Percentiles rank a stretch among this genome's conserved stretches.
Evolutionary conservation across 2,329 filamentous ascomycete genomes (phyloP).

Genomic region (Fusarium haematococcum): DNA sequence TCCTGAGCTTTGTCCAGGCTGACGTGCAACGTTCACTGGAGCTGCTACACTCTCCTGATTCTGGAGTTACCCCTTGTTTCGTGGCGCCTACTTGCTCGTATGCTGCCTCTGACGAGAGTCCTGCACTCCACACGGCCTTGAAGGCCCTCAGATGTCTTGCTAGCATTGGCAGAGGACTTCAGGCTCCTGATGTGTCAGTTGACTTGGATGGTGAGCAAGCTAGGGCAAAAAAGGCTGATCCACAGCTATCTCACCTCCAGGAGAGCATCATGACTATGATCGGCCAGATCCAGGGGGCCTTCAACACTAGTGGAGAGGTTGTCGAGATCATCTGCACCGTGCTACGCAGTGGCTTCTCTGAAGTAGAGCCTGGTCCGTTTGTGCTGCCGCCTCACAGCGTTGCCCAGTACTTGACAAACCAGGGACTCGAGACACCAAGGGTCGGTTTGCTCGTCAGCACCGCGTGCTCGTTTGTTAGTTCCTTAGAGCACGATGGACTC

Average conservation of each 20-base stretch:
- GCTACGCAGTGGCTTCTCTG: constrained; percentile 79
- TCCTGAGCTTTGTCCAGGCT: constrained; percentile 64
- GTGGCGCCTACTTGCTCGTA: constrained; percentile 41
- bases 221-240: constrained; percentile 10
- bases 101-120: constrained; percentile 54
- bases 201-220: constrained; percentile 69
- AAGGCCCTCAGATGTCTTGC: constrained; percentile 75
- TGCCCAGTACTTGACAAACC: constrained; percentile 73
- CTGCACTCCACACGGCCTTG: constrained; percentile 61
- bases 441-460: constrained; percentile 78
- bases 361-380: constrained; percentile 80
- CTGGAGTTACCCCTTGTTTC: constrained; percentile 38
- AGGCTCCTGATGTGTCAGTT: constrained; percentile 75
- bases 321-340: constrained; percentile 79
- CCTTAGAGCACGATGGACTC: constrained; percentile 60
- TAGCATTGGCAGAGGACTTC: constrained; percentile 78
- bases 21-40: constrained; percentile 58
- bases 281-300: constrained; percentile 60
- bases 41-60: constrained; percentile 24
- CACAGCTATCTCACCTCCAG: constrained; percentile 53
- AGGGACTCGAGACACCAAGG: constrained; percentile 70
- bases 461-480: constrained; percentile 76
- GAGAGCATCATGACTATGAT: constrained; percentile 60
- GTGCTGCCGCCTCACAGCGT: constrained; percentile 76
- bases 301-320: constrained; percentile 73